Conservation (phyloP, 208 protist genomes). For the Trypanosomatidae sp. region DNA sequence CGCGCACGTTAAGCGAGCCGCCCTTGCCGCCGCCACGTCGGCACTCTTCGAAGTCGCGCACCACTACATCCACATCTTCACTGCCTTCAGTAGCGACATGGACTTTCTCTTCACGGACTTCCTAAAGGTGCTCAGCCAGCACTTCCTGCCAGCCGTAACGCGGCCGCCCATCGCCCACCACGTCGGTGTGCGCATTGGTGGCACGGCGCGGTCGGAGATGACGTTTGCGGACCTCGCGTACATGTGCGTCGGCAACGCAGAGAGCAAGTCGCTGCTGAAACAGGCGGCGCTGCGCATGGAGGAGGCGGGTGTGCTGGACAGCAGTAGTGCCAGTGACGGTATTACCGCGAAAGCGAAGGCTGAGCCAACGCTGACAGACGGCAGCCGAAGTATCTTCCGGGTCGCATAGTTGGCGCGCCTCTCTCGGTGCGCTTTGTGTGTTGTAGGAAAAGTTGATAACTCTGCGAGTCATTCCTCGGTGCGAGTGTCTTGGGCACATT, state of each 20-base stretch:
- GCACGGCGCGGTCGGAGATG: conserved; percentile 31
- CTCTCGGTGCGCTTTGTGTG: neutral
- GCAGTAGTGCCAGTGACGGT: neutral
- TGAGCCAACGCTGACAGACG: conserved; percentile 15
- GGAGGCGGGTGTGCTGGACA: conserved; percentile 27
- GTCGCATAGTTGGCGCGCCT: conserved; percentile 14
- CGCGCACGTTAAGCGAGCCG: conserved; percentile 36
- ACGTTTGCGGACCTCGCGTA: conserved; percentile 80
- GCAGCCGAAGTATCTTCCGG: conserved; percentile 43
- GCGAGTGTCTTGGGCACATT: neutral
- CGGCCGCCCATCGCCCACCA: conserved; percentile 47
- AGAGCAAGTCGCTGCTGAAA: conserved; percentile 69
- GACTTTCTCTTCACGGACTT: conserved; percentile 74
- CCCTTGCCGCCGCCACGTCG: conserved; percentile 53
- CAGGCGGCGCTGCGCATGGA: conserved; percentile 77
- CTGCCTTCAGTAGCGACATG: conserved; percentile 67
- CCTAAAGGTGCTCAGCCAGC: conserved; percentile 50
- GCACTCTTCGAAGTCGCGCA: conserved; percentile 59
- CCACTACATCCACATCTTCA: conserved; percentile 68
- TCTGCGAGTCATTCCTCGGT: too few species aligned
- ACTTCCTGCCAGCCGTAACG: conserved; percentile 44
- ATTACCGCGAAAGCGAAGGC: neutral
- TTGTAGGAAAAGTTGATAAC: neutral
- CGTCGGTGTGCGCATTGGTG: conserved; percentile 32
- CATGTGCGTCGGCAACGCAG: conserved; percentile 61